A percentile compares a stretch with the other conserved stretches of the same genome.
Evolutionary conservation across 1,284 basidiomycete genomes (phyloP).

Genomic region (Rugosomyces carneus): DNA sequence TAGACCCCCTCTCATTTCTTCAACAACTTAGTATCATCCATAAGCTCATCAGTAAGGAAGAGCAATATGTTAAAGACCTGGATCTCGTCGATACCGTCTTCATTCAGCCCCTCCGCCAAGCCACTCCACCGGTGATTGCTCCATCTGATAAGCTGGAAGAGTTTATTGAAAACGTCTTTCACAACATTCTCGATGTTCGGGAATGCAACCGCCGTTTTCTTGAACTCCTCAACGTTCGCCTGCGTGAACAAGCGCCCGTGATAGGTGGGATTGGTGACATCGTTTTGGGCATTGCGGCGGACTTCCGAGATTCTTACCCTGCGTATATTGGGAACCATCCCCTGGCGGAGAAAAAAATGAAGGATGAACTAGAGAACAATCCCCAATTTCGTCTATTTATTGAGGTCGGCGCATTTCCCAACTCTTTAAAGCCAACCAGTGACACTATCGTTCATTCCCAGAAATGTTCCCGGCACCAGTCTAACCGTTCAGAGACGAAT

Average conservation of each 20-base stretch:
- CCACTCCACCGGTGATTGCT: conserved; percentile 72
- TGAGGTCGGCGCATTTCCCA: conserved; percentile 50
- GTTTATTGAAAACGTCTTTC: conserved; percentile 85
- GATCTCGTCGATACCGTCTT: conserved; percentile 82
- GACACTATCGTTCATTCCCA: conserved; percentile 14
- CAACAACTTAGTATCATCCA: conserved; percentile 69
- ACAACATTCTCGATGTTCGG: conserved; percentile 80
- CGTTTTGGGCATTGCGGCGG: conserved; percentile 81
- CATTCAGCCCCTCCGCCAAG: conserved; percentile 68
- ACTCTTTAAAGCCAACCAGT: not conserved
- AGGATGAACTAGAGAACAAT: conserved; percentile 81
- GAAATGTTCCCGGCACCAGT: conserved; percentile 51
- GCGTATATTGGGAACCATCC: conserved; percentile 84
- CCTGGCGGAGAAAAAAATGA: conserved; percentile 79
- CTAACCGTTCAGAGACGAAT: conserved; percentile 52
- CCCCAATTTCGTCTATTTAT: conserved; percentile 80
- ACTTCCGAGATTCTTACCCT: conserved; percentile 85
- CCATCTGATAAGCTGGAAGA: conserved; percentile 54
- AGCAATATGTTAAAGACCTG: conserved; percentile 87
- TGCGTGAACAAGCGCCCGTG: conserved; percentile 82
- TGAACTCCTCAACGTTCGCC: conserved; percentile 81
- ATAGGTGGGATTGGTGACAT: conserved; percentile 88
- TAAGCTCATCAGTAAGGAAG: conserved; percentile 87
- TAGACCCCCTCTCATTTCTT: conserved; percentile 5
- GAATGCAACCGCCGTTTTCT: conserved; percentile 79